Base-by-base conservation (phyloP, 257 asterid genomes). In the Fraxinus quadrangulata region DNA sequence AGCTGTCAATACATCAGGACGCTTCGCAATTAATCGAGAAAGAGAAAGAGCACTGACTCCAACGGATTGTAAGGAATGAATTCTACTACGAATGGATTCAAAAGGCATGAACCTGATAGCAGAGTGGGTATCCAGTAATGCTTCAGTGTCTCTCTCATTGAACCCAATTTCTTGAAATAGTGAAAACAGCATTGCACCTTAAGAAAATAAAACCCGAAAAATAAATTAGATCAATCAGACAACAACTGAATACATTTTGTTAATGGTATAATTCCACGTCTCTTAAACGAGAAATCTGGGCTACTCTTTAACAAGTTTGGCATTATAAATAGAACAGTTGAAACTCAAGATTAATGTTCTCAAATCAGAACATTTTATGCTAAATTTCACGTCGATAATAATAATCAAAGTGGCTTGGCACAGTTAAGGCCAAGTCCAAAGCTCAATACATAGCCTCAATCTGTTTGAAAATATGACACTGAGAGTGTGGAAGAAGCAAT, bases 101-200 rank as follows among this genome's bases (percentile, higher is more conserved):
- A 83, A 87, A 14, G 94, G 86, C 34, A 78, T 71, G 37, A 81
- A 72, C 34, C 81, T 81, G 76, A 94, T 84, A 71, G 81, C 83
- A 1, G 86, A 47, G 79, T 92, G 85, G 6, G 70, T 74, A 24
- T 65, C 73, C 80, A 94, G 67, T 81, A 94, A 81, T 3, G 89
- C 75, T 82, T 87, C 94, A n/a, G 88, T 86, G 24, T 90, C 92
- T 47, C 77, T 85, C 77, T 81, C 92, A 23, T 78, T 86, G 77
- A 94, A 84, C 0, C 98, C 96, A 77, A 92, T 75, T 81, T 88
- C 91, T 77, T 74, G 97, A 75, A 92, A 88, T 72, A 92, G 77
- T 4, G 89, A 75, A 63, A 81, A 85, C 23, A 90, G 75, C 90
- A 75, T 74, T 69, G 82, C 14, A 78, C 88, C 98, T 59, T 91